phyloP scores from a whole-genome alignment of 83 land plant species.

The Picea abies region DNA sequence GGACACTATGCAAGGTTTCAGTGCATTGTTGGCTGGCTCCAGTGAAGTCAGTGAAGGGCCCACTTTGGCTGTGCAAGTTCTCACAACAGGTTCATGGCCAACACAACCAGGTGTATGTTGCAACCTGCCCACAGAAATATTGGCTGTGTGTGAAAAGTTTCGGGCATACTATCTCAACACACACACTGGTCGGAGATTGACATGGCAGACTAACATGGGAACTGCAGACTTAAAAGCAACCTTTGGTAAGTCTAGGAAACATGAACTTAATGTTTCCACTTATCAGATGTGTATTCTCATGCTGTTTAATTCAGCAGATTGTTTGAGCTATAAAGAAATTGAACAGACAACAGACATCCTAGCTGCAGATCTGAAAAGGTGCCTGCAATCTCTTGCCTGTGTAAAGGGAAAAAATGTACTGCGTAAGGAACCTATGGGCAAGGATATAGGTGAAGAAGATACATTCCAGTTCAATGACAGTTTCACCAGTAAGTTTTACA shows the following conservation, averaged over 20 bases:
- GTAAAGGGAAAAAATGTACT: conserved; percentile 97
- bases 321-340: conserved; percentile 79
- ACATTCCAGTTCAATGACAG: conserved; percentile 85
- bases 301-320: conserved; percentile 84
- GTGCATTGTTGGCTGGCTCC: conserved; percentile 46
- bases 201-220: conserved; percentile 99
- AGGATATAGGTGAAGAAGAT: conserved; percentile 90
- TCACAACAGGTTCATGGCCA: conserved; percentile 99
- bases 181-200: conserved; percentile 90
- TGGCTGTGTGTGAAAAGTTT: conserved; percentile 86
- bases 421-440: conserved; percentile 97
- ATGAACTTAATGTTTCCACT: conserved; percentile 97
- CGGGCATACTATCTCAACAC: conserved; percentile 84
- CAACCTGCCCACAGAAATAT: conserved; percentile 88
- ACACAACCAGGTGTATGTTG: conserved; percentile 87
- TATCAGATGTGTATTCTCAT: conserved; percentile 95
- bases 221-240: conserved; percentile 92
- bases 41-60: conserved; percentile 71
- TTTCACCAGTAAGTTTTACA: conserved; percentile 83
- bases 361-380: conserved; percentile 82
- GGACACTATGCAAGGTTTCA: conserved; percentile 97
- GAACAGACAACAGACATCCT: conserved; percentile 95
- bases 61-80: conserved; percentile 82
- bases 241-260: conserved; percentile 87
- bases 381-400: conserved; percentile 91